Percentiles rank a stretch among this genome's conserved stretches.
phyloP scores from a whole-genome alignment of 495 filamentous ascomycete genomes.

The Pyrenopolyporus hunteri region DNA sequence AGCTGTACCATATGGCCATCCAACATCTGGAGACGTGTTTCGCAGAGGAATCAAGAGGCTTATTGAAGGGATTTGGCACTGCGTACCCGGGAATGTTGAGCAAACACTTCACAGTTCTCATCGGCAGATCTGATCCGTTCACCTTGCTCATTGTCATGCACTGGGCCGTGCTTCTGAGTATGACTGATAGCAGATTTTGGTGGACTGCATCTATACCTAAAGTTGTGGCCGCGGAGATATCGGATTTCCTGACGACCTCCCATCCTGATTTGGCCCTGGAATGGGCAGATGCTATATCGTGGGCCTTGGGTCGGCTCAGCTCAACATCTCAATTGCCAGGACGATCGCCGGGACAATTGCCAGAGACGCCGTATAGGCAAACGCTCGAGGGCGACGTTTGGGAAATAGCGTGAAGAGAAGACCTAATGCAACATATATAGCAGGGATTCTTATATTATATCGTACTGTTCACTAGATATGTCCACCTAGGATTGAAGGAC shows the following conservation, averaged over 20 bases:
- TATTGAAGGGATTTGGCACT: constrained; percentile 35
- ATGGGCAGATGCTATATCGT: constrained; percentile 23
- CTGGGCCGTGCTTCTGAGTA: constrained; percentile 40
- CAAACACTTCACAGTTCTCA: constrained; percentile 35
- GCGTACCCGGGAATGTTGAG: constrained; percentile 37
- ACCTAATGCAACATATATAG: too few species aligned
- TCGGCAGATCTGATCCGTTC: constrained; percentile 42
- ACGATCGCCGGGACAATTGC: too few species aligned
- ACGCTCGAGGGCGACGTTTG: neutral
- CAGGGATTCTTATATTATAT: too few species aligned
- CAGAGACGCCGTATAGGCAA: constrained; percentile 9
- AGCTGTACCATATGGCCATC: constrained; percentile 32
- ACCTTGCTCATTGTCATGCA: constrained; percentile 44
- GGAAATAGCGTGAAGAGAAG: neutral
- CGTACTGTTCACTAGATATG: too few species aligned
- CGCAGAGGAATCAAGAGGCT: constrained; percentile 37
- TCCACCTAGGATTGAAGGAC: too few species aligned
- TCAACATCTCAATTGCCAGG: constrained; percentile 3
- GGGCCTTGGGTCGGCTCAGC: constrained; percentile 2
- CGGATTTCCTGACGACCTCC: constrained; percentile 18
- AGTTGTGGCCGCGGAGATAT: constrained; percentile 27
- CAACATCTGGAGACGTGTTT: constrained; percentile 31
- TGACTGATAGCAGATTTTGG: constrained; percentile 19
- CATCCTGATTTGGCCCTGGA: constrained; percentile 13
- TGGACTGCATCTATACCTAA: constrained; percentile 17